Evolutionary conservation across 2,329 filamentous ascomycete genomes (phyloP).

Genomic region (Penicillium occitanis): DNA sequence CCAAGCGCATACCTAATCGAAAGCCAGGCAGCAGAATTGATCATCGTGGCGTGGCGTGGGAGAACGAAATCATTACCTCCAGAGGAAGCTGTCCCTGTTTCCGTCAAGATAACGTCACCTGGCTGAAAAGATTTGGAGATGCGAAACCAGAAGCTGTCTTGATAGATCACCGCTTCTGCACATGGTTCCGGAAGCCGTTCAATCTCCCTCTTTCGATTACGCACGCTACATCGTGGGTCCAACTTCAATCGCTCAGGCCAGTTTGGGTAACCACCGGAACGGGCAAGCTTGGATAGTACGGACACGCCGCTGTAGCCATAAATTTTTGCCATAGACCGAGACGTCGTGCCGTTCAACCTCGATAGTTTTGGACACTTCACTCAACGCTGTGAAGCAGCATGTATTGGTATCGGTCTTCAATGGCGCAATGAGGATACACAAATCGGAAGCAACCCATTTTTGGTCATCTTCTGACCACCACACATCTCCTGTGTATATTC

Average conservation of each 20-base stretch:
- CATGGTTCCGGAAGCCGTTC: not conserved
- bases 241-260: not conserved
- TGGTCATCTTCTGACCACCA: not conserved
- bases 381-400: not conserved
- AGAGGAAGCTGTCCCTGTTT: not conserved
- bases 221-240: not conserved
- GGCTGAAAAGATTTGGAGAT: not conserved
- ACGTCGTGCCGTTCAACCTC: not conserved
- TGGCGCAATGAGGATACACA: not conserved
- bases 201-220: not conserved
- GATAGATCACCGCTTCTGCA: not conserved
- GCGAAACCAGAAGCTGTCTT: not conserved
- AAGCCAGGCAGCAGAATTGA: constrained; percentile 75
- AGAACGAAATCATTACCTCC: not conserved
- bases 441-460: not conserved
- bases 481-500: not conserved
- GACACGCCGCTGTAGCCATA: not conserved
- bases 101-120: constrained; percentile 1
- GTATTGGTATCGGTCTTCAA: constrained; percentile 1
- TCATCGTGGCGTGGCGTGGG: constrained; percentile 55
- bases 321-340: not conserved
- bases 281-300: not conserved
- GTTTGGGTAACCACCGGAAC: not conserved
- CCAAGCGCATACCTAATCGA: constrained; percentile 66
- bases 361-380: not conserved